These are phyloP conservation scores for Solanum chmielewskii DNA, from an alignment of 257 asterid species.

Conservation along the genomic window DNA sequence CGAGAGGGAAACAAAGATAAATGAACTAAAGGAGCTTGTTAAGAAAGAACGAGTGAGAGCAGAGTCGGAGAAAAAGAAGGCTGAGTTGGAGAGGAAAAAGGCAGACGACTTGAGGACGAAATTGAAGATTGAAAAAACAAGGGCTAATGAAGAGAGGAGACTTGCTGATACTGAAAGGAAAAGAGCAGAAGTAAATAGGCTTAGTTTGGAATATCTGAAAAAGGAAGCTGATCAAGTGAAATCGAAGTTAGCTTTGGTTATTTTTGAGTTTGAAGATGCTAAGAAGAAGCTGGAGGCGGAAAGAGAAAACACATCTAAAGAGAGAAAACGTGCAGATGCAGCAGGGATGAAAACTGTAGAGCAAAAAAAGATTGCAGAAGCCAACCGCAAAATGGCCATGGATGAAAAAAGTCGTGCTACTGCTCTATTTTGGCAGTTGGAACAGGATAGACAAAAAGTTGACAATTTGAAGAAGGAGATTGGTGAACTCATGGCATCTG, in stretches of 20 bases:
- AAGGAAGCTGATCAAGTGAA: conserved; percentile 37
- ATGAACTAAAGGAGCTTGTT: conserved; percentile 43
- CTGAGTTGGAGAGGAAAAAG: conserved; percentile 39
- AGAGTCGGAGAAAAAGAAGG: conserved; percentile 26
- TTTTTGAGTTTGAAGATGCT: conserved; percentile 37
- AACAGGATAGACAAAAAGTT: conserved; percentile 30
- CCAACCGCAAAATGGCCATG: conserved; percentile 38
- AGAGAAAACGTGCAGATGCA: conserved; percentile 46
- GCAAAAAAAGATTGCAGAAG: conserved; percentile 33
- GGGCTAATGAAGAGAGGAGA: conserved; percentile 20
- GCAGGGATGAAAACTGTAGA: conserved; percentile 40
- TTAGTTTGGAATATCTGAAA: conserved; percentile 33
- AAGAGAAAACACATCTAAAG: conserved; percentile 31
- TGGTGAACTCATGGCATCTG: conserved; percentile 12
- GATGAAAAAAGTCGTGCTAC: conserved; percentile 49
- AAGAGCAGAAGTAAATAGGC: conserved; percentile 40
- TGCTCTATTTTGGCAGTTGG: conserved; percentile 44
- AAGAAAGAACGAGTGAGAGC: conserved; percentile 39
- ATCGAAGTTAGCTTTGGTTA: conserved; percentile 28
- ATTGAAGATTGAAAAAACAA: conserved; percentile 7
- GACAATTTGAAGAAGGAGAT: conserved; percentile 36
- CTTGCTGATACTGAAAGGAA: conserved; percentile 26
- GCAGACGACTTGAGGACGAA: conserved; percentile 31
- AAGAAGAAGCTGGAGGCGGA: conserved; percentile 44
- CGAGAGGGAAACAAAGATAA: conserved; percentile 38